Evolutionary conservation across 495 filamentous ascomycete species (phyloP), one percentile per base, ranked within the genome.

Genomic region (Cairneyella variabilis): DNA sequence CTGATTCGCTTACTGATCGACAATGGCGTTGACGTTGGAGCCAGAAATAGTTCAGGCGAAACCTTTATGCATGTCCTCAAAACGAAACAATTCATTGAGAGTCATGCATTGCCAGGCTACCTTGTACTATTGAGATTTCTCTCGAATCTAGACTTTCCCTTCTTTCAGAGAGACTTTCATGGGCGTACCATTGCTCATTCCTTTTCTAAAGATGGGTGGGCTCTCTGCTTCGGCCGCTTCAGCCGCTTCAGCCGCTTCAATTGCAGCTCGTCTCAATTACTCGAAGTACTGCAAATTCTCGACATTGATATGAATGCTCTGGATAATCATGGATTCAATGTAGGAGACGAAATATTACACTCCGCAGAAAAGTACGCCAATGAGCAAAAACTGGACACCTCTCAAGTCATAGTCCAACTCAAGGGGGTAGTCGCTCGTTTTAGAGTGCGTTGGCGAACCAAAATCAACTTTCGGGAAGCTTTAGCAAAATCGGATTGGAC

Each of bases 41-140:
- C 40, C 7, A 53, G 26, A 38, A 53, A 53, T 53, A 27, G 17
- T 6, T 53, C 41, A 14, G 28, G 40, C 5, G 20, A 53, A 53
- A 53, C 51, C 3, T 53, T 53, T 27, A 37, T 53, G 25, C 51
- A 53, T 45, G 26, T 53, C 16, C 18, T 53, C 11, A 45, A 22
- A 2, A 21, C 23, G n/a, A 43, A 40, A 32, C 3, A 41, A 32
- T 52, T 41, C 23, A 45, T 53, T 53, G 2, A 17, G 11, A 9
- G n/a, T 14, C n/a, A 38, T 8, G 39, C 20, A 9, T 6, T 34
- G 18, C 21, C 4, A 3, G 17, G 36, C 11, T 46, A 32, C 25
- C 21, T 50, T 40, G 41, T 5, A 36, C 20, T 53, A 20, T 25
- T 53, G 6, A 53, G 6, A 18, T 27, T 23, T 27, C 51, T 53